These are phyloP conservation scores for Tuber aestivum DNA, from an alignment of 495 filamentous ascomycete genomes.

Conservation along the genomic window DNA sequence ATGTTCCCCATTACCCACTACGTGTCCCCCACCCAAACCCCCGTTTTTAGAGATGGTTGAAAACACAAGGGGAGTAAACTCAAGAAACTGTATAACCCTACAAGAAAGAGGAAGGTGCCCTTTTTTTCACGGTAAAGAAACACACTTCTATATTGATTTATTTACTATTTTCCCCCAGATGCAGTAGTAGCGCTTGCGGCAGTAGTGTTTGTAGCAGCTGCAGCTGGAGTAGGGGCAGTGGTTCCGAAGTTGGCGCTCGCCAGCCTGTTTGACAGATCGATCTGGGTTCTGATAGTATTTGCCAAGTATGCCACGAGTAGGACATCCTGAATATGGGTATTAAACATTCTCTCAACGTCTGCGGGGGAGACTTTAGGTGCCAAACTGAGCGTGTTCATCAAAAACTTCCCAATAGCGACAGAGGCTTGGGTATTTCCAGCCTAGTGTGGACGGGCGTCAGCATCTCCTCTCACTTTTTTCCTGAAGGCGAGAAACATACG, in stretches of 20 bases:
- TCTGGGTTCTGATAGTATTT: constrained; percentile 98
- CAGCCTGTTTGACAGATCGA: constrained; percentile 89
- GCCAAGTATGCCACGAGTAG: constrained; percentile 93
- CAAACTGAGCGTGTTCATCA: constrained; percentile 83
- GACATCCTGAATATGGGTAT: constrained; percentile 98
- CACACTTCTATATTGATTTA: background rate
- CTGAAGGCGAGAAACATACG: constrained; percentile 41
- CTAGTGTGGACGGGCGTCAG: constrained; percentile 39
- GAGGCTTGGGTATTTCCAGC: constrained; percentile 60
- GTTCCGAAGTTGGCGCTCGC: constrained; percentile 52
- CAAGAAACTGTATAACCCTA: background rate
- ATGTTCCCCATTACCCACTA: background rate
- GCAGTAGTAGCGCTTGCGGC: background rate
- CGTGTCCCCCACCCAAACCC: background rate
- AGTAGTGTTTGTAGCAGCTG: background rate
- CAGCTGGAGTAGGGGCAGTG: background rate
- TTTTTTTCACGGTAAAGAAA: background rate
- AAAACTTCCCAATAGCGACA: constrained; percentile 84
- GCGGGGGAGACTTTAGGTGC: constrained; percentile 86
- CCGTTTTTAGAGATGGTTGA: background rate
- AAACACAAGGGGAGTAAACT: background rate
- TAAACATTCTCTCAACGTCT: constrained; percentile 94
- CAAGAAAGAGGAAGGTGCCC: background rate
- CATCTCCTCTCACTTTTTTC: background rate
- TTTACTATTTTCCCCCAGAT: background rate